Evolutionary conservation across 345 rosid species (phyloP).

Genomic region (Angophora floribunda): DNA sequence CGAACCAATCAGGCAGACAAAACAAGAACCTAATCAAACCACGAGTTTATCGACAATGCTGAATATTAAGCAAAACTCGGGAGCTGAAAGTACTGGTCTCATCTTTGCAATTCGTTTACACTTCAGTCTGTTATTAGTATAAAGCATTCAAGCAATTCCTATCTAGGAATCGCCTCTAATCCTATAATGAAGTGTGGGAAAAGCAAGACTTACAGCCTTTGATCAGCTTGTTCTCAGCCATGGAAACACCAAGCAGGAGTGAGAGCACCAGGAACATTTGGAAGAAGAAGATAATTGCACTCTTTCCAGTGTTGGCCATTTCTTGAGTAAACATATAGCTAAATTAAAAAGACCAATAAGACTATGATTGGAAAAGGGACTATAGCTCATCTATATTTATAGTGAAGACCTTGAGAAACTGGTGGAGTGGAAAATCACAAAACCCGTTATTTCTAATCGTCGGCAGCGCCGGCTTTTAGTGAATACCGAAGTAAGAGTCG

Average conservation of each 20-base stretch:
- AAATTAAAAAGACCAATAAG: not conserved
- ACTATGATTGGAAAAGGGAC: not conserved
- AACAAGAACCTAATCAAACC: not conserved
- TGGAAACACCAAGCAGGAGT: not conserved
- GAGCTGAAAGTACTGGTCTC: not conserved
- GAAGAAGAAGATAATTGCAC: not conserved
- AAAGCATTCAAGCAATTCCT: not conserved
- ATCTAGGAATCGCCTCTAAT: not conserved
- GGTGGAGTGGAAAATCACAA: not conserved
- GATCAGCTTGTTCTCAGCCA: not conserved
- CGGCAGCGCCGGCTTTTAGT: not conserved
- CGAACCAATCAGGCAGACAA: not conserved
- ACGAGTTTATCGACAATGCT: no score
- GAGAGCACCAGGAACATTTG: slow-evolving; percentile 2
- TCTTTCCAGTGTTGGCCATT: not conserved
- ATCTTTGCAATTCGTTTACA: no score
- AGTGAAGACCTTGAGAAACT: not conserved
- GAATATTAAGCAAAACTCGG: not conserved
- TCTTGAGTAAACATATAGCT: not conserved
- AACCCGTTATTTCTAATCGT: not conserved
- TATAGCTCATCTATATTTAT: not conserved
- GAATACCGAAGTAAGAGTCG: not conserved
- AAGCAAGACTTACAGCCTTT: not conserved
- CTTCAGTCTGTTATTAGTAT: no score
- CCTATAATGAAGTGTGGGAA: not conserved